Base-by-base conservation (phyloP, 257 asterid genomes). In the Solanum boliviense region DNA sequence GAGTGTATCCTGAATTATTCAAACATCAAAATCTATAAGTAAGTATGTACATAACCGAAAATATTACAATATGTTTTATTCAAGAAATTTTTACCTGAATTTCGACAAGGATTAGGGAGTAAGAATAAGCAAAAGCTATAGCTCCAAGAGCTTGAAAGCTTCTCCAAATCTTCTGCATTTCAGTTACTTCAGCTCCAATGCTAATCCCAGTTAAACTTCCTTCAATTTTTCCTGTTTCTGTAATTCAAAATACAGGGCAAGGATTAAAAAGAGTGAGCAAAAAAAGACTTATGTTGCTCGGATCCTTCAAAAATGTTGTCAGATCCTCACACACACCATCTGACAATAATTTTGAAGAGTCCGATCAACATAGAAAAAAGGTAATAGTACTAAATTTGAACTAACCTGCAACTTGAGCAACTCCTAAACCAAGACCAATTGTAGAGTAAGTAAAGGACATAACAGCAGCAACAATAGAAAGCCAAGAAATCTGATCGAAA, bases 371-470 rank as follows among this genome's bases (percentile, higher is more conserved):
- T 5, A 35, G 83, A 9, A 11, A 73, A 73, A 74, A 35, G 46
- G 16, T 20, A 72, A n/a, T 10, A 34, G 16, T 32, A 72, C 8
- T 34, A 65, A 58, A 52, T 5, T 31, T 71, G 8, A 21, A 67
- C 83, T 0, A 82, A 93, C 96, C 95, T 83, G 92, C 93, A 88
- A 94, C 95, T 93, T 90, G 90, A 32, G 90, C 93, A 29, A 95
- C 81, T 18, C 97, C 95, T 34, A 95, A 95, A 87, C 94, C 97
- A 71, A 95, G 87, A 9, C 96, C 97, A 86, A 94, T 92, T 39
- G 93, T 25, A 85, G 98, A 94, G 84, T 95, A 95, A 70, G 97
- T 92, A 67, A 95, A 95, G 38, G 98, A 95, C 98, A 95, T 95
- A 73, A 94, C 52, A 2, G 98, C 95, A 29, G 98, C 98, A 20